Evolutionary conservation across 1,139 yeast genomes (phyloP).

Genomic region (Eremothecium cymbalariae): DNA sequence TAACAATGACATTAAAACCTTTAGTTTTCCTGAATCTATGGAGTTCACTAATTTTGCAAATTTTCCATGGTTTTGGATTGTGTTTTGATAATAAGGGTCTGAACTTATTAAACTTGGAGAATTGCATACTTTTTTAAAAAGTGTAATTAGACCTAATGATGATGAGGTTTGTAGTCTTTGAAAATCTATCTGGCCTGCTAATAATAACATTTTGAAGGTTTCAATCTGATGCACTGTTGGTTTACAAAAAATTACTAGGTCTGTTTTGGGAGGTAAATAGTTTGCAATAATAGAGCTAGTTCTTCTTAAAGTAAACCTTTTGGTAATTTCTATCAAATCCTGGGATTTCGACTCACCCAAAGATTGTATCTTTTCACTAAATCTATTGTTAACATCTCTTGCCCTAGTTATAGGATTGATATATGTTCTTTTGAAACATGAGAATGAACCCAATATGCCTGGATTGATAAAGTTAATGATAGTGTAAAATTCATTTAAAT

Average conservation of each 20-base stretch:
- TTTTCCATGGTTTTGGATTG: constrained; percentile 10
- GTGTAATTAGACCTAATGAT: constrained; percentile 62
- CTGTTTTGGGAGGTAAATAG: constrained; percentile 71
- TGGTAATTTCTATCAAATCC: constrained; percentile 55
- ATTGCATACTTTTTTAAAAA: constrained; percentile 75
- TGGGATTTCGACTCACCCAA: constrained; percentile 56
- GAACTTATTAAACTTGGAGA: constrained; percentile 57
- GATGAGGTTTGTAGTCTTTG: constrained; percentile 32
- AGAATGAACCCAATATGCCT: constrained; percentile 59
- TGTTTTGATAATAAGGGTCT: constrained; percentile 28
- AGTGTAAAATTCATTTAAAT: constrained; percentile 72
- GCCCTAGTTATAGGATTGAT: constrained; percentile 67
- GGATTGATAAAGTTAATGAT: constrained; percentile 81
- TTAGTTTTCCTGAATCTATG: constrained; percentile 45
- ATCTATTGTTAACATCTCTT: constrained; percentile 59
- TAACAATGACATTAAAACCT: constrained; percentile 46
- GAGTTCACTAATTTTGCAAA: constrained; percentile 31
- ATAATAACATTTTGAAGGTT: constrained; percentile 45
- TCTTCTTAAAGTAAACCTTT: constrained; percentile 64
- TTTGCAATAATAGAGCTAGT: constrained; percentile 57
- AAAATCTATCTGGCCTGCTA: constrained; percentile 36
- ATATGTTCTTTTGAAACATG: constrained; percentile 56
- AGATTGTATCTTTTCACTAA: constrained; percentile 40
- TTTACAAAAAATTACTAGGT: constrained; percentile 66
- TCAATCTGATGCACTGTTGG: constrained; percentile 59